Conservation (phyloP, 345 rosid genomes). For the Gossypium turneri region DNA sequence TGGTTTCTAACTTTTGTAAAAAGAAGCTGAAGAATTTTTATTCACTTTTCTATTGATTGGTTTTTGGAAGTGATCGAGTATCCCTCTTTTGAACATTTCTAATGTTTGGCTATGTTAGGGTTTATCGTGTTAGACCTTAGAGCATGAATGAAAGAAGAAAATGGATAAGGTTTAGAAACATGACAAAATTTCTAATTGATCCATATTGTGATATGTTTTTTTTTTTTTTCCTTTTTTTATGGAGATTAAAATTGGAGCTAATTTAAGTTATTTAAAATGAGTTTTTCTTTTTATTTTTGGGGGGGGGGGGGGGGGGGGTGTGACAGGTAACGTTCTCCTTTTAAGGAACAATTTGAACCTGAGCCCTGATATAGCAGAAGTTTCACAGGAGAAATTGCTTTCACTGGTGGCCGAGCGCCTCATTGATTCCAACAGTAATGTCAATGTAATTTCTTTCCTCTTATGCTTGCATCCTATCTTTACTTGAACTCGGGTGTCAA, state of each 20-base stretch:
- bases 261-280: slow-evolving; percentile 6
- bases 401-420: slow-evolving; percentile 83
- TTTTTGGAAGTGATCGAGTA: background rate
- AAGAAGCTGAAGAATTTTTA: background rate
- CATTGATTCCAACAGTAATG: slow-evolving; percentile 94
- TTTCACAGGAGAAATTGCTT: slow-evolving; percentile 90
- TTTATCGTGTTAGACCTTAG: background rate
- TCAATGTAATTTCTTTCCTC: slow-evolving; percentile 38
- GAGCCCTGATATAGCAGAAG: slow-evolving; percentile 70
- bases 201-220: background rate
- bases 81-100: background rate
- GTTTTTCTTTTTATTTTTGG: background rate
- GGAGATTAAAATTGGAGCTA: slow-evolving; percentile 8
- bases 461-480: background rate
- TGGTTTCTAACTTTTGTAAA: background rate
- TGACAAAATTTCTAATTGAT: background rate
- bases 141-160: background rate
- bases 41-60: background rate
- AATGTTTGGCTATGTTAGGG: background rate
- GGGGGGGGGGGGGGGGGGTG: slow-evolving; percentile 5
- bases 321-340: slow-evolving; percentile 80
- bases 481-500: background rate
- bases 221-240: background rate
- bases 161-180: background rate
- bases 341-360: slow-evolving; percentile 78